phyloP scores from a whole-genome alignment of 2,329 filamentous ascomycete genomes.

The Beauveria pseudobassiana region DNA sequence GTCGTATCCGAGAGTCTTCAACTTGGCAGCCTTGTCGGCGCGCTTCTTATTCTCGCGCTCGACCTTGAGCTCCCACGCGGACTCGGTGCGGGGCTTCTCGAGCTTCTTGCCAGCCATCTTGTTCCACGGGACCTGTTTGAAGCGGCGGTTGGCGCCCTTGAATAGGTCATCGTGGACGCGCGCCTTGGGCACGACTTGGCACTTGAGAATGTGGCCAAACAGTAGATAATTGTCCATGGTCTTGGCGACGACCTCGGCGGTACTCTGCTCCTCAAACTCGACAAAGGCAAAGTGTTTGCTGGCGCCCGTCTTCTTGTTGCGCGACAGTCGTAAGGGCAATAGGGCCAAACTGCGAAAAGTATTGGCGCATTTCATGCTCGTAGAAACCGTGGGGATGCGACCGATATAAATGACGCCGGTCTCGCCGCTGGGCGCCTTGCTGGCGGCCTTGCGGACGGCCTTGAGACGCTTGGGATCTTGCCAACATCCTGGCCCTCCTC shows the following conservation, averaged over 20 bases:
- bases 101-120: slow-evolving; percentile 73
- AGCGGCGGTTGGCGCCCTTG: slow-evolving; percentile 84
- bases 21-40: slow-evolving; percentile 59
- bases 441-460: slow-evolving; percentile 35
- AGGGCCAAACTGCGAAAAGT: slow-evolving; percentile 87
- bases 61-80: slow-evolving; percentile 72
- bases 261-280: slow-evolving; percentile 71
- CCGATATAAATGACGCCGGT: slow-evolving; percentile 85
- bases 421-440: slow-evolving; percentile 34
- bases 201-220: slow-evolving; percentile 89
- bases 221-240: slow-evolving; percentile 98
- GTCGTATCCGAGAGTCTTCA: slow-evolving; percentile 78
- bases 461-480: slow-evolving; percentile 41
- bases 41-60: slow-evolving; percentile 66
- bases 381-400: slow-evolving; percentile 89
- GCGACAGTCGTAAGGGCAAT: slow-evolving; percentile 77
- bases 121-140: slow-evolving; percentile 83
- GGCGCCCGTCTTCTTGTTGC: slow-evolving; percentile 84
- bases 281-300: slow-evolving; percentile 95
- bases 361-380: slow-evolving; percentile 88
- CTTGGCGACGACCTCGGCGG: slow-evolving; percentile 83
- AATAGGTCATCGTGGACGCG: slow-evolving; percentile 76
- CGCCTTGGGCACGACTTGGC: slow-evolving; percentile 67
- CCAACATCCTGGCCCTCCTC: slow-evolving; percentile 43
- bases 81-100: slow-evolving; percentile 63